These are phyloP conservation scores for Orbilia oligospora DNA, from an alignment of 2,329 filamentous ascomycete species.

Conservation along the genomic window DNA sequence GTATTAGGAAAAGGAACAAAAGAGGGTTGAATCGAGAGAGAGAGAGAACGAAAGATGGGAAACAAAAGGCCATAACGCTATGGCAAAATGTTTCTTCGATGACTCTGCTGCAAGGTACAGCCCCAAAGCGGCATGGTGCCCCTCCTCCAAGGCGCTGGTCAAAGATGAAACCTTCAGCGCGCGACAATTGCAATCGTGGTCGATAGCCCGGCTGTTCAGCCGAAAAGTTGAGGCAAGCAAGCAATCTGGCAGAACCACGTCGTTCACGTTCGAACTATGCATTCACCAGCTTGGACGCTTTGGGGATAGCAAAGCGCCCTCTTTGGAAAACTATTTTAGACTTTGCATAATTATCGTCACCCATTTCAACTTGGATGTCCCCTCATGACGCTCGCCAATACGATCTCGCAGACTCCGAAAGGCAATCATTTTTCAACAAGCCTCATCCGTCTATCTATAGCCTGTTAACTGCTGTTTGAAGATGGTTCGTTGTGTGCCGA, in stretches of 20 bases:
- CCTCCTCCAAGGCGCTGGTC: conserved; percentile 49
- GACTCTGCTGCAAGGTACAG: conserved; percentile 29
- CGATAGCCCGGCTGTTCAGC: conserved; percentile 22
- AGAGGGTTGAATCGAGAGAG: conserved; percentile 13
- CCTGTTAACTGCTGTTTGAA: conserved; percentile 50
- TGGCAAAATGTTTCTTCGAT: conserved; percentile 17
- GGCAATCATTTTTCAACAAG: conserved; percentile 24
- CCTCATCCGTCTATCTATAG: conserved; percentile 49
- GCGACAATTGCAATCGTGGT: conserved; percentile 59
- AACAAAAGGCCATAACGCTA: conserved; percentile 13
- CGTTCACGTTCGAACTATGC: conserved; percentile 14
- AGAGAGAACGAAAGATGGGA: conserved; percentile 24
- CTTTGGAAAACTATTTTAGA: conserved; percentile 12
- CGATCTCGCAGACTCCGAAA: conserved; percentile 3
- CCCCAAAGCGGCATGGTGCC: conserved; percentile 21
- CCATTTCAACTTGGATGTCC: neutral
- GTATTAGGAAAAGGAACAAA: conserved; percentile 1
- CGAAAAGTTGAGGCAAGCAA: conserved; percentile 19
- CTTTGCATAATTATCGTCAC: conserved; percentile 9
- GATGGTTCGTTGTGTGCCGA: conserved; percentile 19
- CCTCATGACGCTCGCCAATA: conserved; percentile 32
- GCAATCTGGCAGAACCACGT: conserved; percentile 13
- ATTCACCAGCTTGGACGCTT: conserved; percentile 4
- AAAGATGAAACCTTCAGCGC: conserved; percentile 59
- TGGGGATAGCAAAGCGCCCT: neutral